These are phyloP conservation scores for Saxophila tyrrhenica DNA, from an alignment of 495 filamentous ascomycete genomes.

Conservation along the genomic window DNA sequence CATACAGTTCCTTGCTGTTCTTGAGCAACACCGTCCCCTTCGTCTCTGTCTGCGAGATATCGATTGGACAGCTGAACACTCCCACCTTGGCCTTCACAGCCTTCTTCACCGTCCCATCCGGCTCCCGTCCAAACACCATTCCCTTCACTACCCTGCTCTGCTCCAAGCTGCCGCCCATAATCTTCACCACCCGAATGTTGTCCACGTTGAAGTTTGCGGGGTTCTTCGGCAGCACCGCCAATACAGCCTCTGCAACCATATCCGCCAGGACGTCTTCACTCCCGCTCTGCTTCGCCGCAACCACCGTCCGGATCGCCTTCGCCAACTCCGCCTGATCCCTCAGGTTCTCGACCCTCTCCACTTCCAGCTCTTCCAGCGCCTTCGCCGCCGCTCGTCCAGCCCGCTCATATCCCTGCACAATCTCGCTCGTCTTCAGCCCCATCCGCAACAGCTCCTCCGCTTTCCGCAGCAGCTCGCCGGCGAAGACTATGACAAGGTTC, in stretches of 20 bases:
- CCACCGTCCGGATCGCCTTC: slow-evolving; percentile 91
- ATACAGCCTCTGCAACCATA: slow-evolving; percentile 85
- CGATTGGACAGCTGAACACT: slow-evolving; percentile 92
- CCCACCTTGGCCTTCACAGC: slow-evolving; percentile 88
- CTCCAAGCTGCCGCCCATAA: slow-evolving; percentile 92
- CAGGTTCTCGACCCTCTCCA: slow-evolving; percentile 82
- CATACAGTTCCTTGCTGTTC: slow-evolving; percentile 95
- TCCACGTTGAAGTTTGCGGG: slow-evolving; percentile 98
- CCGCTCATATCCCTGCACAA: slow-evolving; percentile 89
- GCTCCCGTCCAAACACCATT: slow-evolving; percentile 95
- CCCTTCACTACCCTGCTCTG: slow-evolving; percentile 92
- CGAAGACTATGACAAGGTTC: slow-evolving; percentile 92
- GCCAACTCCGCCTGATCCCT: slow-evolving; percentile 66
- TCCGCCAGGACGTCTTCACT: slow-evolving; percentile 76
- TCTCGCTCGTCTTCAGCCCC: slow-evolving; percentile 94
- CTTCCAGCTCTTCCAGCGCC: slow-evolving; percentile 72
- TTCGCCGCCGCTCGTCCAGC: slow-evolving; percentile 80
- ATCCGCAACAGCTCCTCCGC: slow-evolving; percentile 90
- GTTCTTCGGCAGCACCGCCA: slow-evolving; percentile 92
- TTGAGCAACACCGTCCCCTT: slow-evolving; percentile 99
- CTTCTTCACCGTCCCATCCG: slow-evolving; percentile 75
- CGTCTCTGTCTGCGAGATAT: slow-evolving; percentile 93
- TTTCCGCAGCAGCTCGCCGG: slow-evolving; percentile 93
- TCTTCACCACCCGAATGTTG: slow-evolving; percentile 98
- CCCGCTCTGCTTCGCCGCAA: slow-evolving; percentile 93